Evolutionary conservation across 2,329 filamentous ascomycete genomes (phyloP).

Genomic region (Cercospora sesami): DNA sequence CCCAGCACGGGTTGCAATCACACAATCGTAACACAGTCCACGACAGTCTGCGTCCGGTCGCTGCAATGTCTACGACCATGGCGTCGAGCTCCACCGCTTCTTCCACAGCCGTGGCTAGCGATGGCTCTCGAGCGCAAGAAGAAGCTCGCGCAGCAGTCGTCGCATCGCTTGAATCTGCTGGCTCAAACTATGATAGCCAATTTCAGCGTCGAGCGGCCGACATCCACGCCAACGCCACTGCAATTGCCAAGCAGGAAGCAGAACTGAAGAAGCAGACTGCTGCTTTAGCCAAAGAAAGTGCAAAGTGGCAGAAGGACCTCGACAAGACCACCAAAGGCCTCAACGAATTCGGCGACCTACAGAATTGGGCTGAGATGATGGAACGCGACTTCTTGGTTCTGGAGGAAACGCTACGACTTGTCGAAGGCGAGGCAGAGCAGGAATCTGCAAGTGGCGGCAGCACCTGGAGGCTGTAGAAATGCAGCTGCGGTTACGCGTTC

Average conservation of each 20-base stretch:
- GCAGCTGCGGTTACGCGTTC: neutral
- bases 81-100: conserved; percentile 22
- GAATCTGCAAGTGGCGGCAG: conserved; percentile 38
- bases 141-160: conserved; percentile 55
- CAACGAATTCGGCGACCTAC: conserved; percentile 78
- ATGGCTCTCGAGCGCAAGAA: conserved; percentile 40
- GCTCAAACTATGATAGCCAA: conserved; percentile 68
- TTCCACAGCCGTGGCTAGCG: conserved; percentile 23
- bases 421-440: conserved; percentile 33
- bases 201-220: conserved; percentile 67
- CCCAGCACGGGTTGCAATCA: neutral
- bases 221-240: conserved; percentile 67
- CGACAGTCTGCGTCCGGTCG: neutral
- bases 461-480: conserved; percentile 26
- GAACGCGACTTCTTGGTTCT: conserved; percentile 46
- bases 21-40: neutral
- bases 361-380: conserved; percentile 85
- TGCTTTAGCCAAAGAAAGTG: conserved; percentile 63
- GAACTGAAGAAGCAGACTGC: conserved; percentile 46
- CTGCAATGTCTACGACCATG: neutral
- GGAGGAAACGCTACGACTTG: conserved; percentile 42
- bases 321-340: conserved; percentile 63
- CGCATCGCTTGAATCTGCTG: conserved; percentile 56
- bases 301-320: conserved; percentile 64
- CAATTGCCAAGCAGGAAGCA: conserved; percentile 64